Evolutionary conservation across 257 asterid genomes (phyloP).

Genomic region (Ilex aquifolium): DNA sequence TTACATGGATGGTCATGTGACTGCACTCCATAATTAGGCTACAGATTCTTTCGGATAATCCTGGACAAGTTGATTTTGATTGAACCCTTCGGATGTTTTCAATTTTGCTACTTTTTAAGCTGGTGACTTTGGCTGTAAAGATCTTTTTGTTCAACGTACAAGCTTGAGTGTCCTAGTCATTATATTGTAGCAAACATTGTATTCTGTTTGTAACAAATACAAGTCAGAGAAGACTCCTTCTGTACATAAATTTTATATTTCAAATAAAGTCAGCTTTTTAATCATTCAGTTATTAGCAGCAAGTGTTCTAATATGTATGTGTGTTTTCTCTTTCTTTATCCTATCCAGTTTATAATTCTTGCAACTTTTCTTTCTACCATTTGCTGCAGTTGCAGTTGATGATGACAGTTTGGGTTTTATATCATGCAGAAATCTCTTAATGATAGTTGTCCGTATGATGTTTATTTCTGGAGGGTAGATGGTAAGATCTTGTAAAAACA

Average conservation of each 20-base stretch:
- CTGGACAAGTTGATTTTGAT: slow-evolving; percentile 43
- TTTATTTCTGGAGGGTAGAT: too few relatives aligned
- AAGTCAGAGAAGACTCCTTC: slow-evolving; percentile 46
- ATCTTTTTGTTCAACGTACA: slow-evolving; percentile 52
- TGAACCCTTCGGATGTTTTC: slow-evolving; percentile 28
- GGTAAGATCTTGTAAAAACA: too few relatives aligned
- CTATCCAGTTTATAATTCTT: too few relatives aligned
- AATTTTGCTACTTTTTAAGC: slow-evolving; percentile 41
- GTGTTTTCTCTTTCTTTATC: too few relatives aligned
- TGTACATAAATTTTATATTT: slow-evolving; percentile 68
- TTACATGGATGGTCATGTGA: slow-evolving; percentile 39
- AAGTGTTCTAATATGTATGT: too few relatives aligned
- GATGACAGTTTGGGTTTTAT: too few relatives aligned
- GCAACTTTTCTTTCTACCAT: too few relatives aligned
- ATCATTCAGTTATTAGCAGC: too few relatives aligned
- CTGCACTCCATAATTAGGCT: slow-evolving; percentile 32
- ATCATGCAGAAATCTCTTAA: too few relatives aligned
- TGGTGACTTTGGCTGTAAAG: slow-evolving; percentile 62
- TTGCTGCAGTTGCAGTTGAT: too few relatives aligned
- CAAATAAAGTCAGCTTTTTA: slow-evolving; percentile 32
- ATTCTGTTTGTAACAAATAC: slow-evolving; percentile 59
- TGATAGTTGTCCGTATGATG: too few relatives aligned
- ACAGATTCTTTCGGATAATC: slow-evolving; percentile 51
- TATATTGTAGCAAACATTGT: slow-evolving; percentile 46
- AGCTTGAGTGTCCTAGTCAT: slow-evolving; percentile 42